These are phyloP conservation scores for Fusarium agapanthi DNA, from an alignment of 2,329 filamentous ascomycete genomes.

Conservation along the genomic window DNA sequence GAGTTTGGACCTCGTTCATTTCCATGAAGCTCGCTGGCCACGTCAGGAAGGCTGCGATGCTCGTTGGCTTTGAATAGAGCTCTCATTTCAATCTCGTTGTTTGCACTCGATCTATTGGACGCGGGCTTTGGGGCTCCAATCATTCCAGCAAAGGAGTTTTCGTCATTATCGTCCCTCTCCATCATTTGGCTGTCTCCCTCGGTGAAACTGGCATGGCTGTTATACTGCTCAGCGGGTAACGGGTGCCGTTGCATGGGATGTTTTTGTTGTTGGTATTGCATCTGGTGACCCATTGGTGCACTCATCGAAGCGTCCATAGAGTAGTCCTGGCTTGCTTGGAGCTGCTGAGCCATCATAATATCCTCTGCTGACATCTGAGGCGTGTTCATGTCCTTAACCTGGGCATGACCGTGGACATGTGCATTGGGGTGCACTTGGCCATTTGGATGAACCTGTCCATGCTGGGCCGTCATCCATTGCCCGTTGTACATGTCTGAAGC, in stretches of 20 bases:
- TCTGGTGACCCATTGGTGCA: conserved; percentile 53
- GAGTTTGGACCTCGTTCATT: conserved; percentile 84
- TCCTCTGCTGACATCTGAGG: conserved; percentile 65
- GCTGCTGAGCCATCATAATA: conserved; percentile 66
- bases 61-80: conserved; percentile 77
- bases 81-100: conserved; percentile 83
- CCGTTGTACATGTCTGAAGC: conserved; percentile 55
- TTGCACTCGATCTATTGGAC: conserved; percentile 73
- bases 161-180: conserved; percentile 67
- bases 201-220: conserved; percentile 61
- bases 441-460: conserved; percentile 31
- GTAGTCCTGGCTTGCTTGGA: conserved; percentile 62
- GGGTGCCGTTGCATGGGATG: conserved; percentile 58
- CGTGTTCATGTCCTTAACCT: conserved; percentile 54
- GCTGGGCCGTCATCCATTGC: conserved; percentile 56
- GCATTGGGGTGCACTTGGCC: conserved; percentile 18
- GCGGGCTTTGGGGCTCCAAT: conserved; percentile 63
- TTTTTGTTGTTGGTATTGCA: conserved; percentile 51
- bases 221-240: conserved; percentile 63
- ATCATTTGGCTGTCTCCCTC: conserved; percentile 68
- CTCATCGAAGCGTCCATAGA: conserved; percentile 58
- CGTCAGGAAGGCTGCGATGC: conserved; percentile 72
- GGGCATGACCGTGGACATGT: conserved; percentile 44
- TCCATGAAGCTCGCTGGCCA: conserved; percentile 78
- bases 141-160: conserved; percentile 60